phyloP scores from a whole-genome alignment of 2,329 filamentous ascomycete species.

The Aspergillus ustus region DNA sequence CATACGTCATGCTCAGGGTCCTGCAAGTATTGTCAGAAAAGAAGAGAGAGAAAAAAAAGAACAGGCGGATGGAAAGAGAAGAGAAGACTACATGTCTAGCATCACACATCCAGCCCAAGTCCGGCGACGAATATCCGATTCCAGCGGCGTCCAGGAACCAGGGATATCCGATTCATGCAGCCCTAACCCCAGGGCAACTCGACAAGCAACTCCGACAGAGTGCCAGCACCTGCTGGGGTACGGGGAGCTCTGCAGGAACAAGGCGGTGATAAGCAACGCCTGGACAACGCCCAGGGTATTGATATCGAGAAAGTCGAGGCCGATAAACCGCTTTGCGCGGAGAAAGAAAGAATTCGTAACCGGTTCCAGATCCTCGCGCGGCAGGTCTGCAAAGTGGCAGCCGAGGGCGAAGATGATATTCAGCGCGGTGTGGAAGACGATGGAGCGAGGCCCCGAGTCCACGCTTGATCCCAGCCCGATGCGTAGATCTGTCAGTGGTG shows the following conservation, averaged over 20 bases:
- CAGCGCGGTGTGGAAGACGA: constrained; percentile 49
- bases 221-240: constrained; percentile 51
- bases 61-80: constrained; percentile 14
- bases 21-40: constrained; percentile 22
- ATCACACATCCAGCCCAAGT: constrained; percentile 49
- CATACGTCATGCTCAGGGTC: constrained; percentile 46
- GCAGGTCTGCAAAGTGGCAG: constrained; percentile 45
- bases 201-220: constrained; percentile 47
- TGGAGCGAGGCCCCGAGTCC: constrained; percentile 39
- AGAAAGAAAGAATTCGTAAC: constrained; percentile 41
- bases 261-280: constrained; percentile 43
- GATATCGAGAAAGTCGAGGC: constrained; percentile 45
- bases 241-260: constrained; percentile 48
- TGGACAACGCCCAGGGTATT: constrained; percentile 49
- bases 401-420: constrained; percentile 52
- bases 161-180: constrained; percentile 39
- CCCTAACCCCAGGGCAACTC: constrained; percentile 49
- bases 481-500: constrained; percentile 27
- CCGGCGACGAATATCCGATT: constrained; percentile 43
- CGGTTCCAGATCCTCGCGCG: constrained; percentile 32
- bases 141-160: constrained; percentile 31
- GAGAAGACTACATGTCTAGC: constrained; percentile 46
- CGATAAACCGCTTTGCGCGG: constrained; percentile 39
- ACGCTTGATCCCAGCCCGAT: constrained; percentile 41
- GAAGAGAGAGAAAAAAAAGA: neutral